These are phyloP conservation scores for Boletus rex-veris DNA, from an alignment of 768 basidiomycete species.

Conservation along the genomic window DNA sequence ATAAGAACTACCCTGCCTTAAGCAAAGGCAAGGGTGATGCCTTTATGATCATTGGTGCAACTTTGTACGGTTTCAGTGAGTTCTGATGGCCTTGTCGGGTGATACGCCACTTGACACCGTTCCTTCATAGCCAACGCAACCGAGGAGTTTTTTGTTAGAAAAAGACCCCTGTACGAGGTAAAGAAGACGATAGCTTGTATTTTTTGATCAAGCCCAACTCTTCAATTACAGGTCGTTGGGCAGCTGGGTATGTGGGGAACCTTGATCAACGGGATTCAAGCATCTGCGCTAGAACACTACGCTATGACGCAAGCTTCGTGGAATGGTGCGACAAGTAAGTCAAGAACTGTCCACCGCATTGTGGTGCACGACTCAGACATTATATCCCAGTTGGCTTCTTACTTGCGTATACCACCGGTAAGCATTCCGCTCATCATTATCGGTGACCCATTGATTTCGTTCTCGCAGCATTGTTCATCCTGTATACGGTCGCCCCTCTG, in stretches of 20 bases:
- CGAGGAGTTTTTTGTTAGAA: constrained; percentile 83
- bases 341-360: constrained; percentile 31
- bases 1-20: constrained; percentile 68
- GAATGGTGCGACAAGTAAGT: constrained; percentile 67
- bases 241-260: constrained; percentile 85
- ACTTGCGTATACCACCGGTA: constrained; percentile 47
- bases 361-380: neutral
- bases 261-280: constrained; percentile 75
- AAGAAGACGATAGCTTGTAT: neutral
- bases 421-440: neutral
- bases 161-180: constrained; percentile 74
- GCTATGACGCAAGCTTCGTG: constrained; percentile 64
- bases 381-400: constrained; percentile 46
- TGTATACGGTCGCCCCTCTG: constrained; percentile 84
- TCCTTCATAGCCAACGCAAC: constrained; percentile 68
- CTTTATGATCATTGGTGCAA: constrained; percentile 84
- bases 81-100: constrained; percentile 13
- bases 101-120: neutral
- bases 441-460: neutral
- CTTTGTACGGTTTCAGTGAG: constrained; percentile 83
- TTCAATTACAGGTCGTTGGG: constrained; percentile 58
- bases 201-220: neutral
- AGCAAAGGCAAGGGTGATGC: constrained; percentile 74
- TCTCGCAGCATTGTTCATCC: constrained; percentile 66
- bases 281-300: constrained; percentile 68